Base-by-base conservation (phyloP, 176 grass and related monocot genomes). In the Eleusine coracana region DNA sequence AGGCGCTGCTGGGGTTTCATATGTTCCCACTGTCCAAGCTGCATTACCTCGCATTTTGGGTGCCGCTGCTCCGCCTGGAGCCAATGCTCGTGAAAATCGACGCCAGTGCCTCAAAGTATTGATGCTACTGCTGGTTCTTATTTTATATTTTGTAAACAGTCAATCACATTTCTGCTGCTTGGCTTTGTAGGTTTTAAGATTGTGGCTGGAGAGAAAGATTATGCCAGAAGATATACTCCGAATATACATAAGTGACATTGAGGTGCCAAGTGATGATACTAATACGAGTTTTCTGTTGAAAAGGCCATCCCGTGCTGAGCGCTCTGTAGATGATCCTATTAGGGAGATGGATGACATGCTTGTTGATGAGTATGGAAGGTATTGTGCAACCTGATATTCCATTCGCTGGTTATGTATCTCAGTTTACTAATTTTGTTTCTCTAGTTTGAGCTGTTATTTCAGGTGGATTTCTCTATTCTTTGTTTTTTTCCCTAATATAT, bases 281-380 rank as follows among this genome's bases (percentile, higher is more conserved):
- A 82, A 72, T 55, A 67, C 89, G 74, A 92, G 79, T 73, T 87
- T 78, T 71, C 66, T 85, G 64, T 66, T 85, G 56, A 91, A 86
- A 83, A 83, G 87, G 25, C 96, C 82, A 68, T 90, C 96, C 58
- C 93, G 89, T 29, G 91, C 96, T 61, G 96, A 99, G 77, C 91
- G 96, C 59, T 95, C 89, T 76, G 93, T 99, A 64, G 96, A 99
- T 76, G 96, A 99, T 85, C 96, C 96, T 78, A 94, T 99, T 66
- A 90, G 96, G 83, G 96, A 99, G 77, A 93, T 99, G 96, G 93
- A 95, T 67, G 96, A 87, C 83, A 95, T 99, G 89, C 89, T 92
- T 76, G 92, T 98, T 77, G 96, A 99, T 78, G 96, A 99, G 74
- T 99, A 99, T 87, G 96, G 96, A 92, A 99, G 96, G 96, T 99